Conservation (phyloP, 2,329 filamentous ascomycete genomes). For the Penicillium sp. region DNA sequence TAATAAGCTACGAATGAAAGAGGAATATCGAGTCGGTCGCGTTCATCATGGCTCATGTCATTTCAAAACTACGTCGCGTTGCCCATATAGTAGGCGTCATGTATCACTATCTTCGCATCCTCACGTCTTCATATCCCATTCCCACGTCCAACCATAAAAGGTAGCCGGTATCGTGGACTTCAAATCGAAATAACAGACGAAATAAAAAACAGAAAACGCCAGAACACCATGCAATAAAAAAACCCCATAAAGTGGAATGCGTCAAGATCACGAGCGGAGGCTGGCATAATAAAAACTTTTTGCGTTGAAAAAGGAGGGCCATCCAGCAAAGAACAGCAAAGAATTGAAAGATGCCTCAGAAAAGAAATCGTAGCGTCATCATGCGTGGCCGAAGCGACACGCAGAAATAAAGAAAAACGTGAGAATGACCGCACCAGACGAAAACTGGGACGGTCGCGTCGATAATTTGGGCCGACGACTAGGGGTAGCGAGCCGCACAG, state of each 20-base stretch:
- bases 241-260: conserved; percentile 13
- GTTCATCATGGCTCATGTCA: conserved; percentile 10
- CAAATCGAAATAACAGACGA: conserved; percentile 13
- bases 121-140: neutral
- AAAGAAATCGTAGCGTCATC: conserved; percentile 23
- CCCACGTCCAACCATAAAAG: neutral
- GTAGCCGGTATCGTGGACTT: neutral
- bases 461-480: conserved; percentile 15
- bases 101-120: conserved; percentile 2
- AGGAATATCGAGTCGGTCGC: neutral
- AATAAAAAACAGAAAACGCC: conserved; percentile 17
- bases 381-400: conserved; percentile 18
- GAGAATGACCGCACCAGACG: conserved; percentile 10
- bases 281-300: conserved; percentile 23
- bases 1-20: neutral
- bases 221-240: conserved; percentile 25
- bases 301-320: conserved; percentile 14
- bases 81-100: conserved; percentile 8
- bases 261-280: conserved; percentile 15
- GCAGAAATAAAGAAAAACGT: conserved; percentile 1
- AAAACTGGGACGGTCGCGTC: conserved; percentile 12
- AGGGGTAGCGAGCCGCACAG: neutral
- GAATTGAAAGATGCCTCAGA: conserved; percentile 28
- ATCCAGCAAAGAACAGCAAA: conserved; percentile 12
- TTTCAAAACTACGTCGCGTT: conserved; percentile 7